A percentile compares a stretch with the other conserved stretches of the same genome.
Conservation (phyloP, 2,329 filamentous ascomycete species). For the Fusarium protoensiforme region DNA sequence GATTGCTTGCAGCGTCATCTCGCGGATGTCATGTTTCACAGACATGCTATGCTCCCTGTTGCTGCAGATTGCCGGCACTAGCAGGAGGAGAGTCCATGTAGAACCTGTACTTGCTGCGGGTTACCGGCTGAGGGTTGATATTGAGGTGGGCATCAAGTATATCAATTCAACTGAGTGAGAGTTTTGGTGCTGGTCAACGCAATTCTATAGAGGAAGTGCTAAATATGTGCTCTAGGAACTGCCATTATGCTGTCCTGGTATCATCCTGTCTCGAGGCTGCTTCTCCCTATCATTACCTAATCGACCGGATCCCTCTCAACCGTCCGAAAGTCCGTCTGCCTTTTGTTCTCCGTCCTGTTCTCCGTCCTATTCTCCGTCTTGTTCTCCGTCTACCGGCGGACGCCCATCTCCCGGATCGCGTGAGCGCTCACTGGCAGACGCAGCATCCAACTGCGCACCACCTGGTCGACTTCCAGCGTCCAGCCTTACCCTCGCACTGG, state of each 20-base stretch:
- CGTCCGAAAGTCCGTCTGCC: background rate
- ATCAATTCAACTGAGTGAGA: background rate
- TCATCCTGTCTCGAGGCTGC: background rate
- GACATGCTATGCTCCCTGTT: background rate
- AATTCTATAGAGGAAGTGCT: background rate
- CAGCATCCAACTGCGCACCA: slow-evolving; percentile 53
- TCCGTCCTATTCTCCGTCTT: background rate
- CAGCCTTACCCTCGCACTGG: slow-evolving; percentile 47
- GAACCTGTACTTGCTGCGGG: background rate
- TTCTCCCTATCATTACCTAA: background rate
- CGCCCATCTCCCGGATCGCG: background rate
- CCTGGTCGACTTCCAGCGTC: slow-evolving; percentile 46
- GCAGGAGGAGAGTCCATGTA: background rate
- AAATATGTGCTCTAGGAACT: background rate
- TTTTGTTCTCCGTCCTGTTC: background rate
- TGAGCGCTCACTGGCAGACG: slow-evolving; percentile 36
- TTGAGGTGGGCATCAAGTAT: background rate
- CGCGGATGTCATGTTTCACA: slow-evolving; percentile 5
- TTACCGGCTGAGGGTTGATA: background rate
- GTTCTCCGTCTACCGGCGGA: background rate
- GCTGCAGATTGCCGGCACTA: slow-evolving; percentile 1
- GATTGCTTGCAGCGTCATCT: slow-evolving; percentile 12
- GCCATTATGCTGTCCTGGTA: background rate
- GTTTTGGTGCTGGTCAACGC: background rate
- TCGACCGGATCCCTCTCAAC: background rate